Evolutionary conservation across 2,329 filamentous ascomycete genomes (phyloP), one percentile per base, ranked within the genome.

Genomic region (Dothistroma septosporum): DNA sequence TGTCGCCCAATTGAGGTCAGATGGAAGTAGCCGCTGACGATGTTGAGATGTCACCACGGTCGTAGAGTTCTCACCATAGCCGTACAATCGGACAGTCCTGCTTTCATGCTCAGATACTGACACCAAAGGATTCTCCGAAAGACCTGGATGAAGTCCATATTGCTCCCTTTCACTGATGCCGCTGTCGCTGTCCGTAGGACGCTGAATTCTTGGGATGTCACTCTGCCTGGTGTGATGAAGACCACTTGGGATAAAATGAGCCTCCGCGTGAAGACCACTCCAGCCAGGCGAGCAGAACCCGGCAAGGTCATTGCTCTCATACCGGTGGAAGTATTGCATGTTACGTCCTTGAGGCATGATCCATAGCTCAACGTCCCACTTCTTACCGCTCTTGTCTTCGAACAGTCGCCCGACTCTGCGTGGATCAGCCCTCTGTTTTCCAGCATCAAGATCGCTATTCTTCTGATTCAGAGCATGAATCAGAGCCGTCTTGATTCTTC

Each of bases 261-360:
- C 52, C 32, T 54, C 52, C 52, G 37, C 24, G n/a, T 54, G 37
- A 6, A 54, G 31, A 54, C 31, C 52, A 54, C 37, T 5, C 22
- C 32, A 21, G 24, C 14, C 16, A n/a, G 4, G 14, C 41, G 8
- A n/a, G n/a, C 41, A 28, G 22, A 37, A 54, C 10, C 24, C 12
- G 5, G 19, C n/a, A 31, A 54, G 22, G 2, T 12, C 9, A 11
- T 16, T 22, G 8, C 32, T 32, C 11, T 37, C 52, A 7, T 22
- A 22, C 8, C 7, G 5, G 14, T 37, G 31, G 8, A 54, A 28
- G n/a, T 28, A 37, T 10, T 9, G 16, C 52, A 24, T 32, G 3
- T 10, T 16, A 12, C 11, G 14, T 1, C n/a, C 52, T 12, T 41
- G 52, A 11, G 52, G 52, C 52, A 54, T 2, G 5, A 54, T 3